phyloP scores from a whole-genome alignment of 495 filamentous ascomycete species.

The Apiosordaria backusii region DNA sequence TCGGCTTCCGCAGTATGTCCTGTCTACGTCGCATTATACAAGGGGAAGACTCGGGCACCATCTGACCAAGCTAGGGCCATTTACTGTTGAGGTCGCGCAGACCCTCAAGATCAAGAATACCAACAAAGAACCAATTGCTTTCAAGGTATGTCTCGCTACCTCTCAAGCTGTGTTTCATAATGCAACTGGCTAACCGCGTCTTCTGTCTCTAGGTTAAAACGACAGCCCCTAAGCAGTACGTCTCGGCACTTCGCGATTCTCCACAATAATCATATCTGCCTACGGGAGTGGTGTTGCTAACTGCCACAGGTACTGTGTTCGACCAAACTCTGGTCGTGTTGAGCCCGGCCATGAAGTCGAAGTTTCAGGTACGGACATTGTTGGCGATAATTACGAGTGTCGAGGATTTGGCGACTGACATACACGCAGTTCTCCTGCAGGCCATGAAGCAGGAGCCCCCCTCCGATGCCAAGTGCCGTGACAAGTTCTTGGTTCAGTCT shows the following conservation, averaged over 20 bases:
- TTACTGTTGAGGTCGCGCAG: constrained; percentile 86
- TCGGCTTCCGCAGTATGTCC: constrained; percentile 84
- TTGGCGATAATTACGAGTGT: background rate
- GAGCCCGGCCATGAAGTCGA: constrained; percentile 83
- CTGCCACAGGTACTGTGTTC: constrained; percentile 82
- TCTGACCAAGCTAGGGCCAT: constrained; percentile 65
- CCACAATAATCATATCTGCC: background rate
- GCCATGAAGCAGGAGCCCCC: constrained; percentile 96
- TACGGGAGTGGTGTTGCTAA: constrained; percentile 3
- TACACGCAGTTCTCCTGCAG: constrained; percentile 75
- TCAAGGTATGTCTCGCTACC: constrained; percentile 67
- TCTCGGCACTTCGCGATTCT: constrained; percentile 4
- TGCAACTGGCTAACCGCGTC: constrained; percentile 11
- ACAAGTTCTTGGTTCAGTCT: constrained; percentile 98
- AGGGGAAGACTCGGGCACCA: background rate
- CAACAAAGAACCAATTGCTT: constrained; percentile 75
- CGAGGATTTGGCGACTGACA: background rate
- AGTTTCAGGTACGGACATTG: constrained; percentile 65
- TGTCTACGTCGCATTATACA: background rate
- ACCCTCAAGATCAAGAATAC: constrained; percentile 75
- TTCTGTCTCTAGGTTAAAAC: constrained; percentile 79
- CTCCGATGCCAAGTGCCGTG: constrained; percentile 79
- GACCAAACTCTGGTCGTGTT: constrained; percentile 94
- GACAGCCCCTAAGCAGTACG: constrained; percentile 97
- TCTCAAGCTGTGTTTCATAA: background rate